Evolutionary conservation across 805 yeast genomes (phyloP), one percentile per base, ranked within the genome.

Genomic region (Vanderwaltozyma yarrowii): DNA sequence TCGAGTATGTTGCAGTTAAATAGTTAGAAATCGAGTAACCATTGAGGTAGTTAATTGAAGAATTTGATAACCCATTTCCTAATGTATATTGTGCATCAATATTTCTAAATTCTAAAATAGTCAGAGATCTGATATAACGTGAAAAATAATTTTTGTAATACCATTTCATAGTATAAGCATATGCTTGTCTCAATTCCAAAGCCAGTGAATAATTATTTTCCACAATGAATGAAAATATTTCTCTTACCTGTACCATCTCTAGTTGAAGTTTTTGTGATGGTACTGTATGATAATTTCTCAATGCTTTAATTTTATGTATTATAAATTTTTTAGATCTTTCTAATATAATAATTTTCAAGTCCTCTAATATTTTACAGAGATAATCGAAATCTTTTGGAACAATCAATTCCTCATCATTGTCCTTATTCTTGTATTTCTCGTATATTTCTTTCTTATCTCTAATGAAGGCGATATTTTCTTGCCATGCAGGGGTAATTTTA

Each of bases 131-230:
- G 28, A 79, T 59, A 60, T 87, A 88, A 45, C 87, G 74, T 14
- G 79, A 76, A 52, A 88, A 89, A 47, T 82, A 74, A 40, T 80
- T 72, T 41, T 71, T 68, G 57, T 92, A 92, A 62, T 89, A 92
- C 98, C 98, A 92, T 50, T 74, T 68, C 84, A 92, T 88, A 2
- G 97, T 89, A 51, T 77, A 78, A 15, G 78, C 64, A 56, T 92
- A 92, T 0, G 96, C 97, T 49, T 73, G 72, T 38, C 77, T 70
- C 29, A 92, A 67, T 51, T 85, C 92, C 13, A 64, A 55, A 0
- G 95, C 89, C 38, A 92, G 61, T 6, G 75, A 68, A 8, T 71
- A 67, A 40, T 81, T 73, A 35, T 75, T 72, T 4, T 60, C 50
- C 4, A 65, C 56, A 28, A 89, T 56, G 42, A 83, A 86, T 3